Evolutionary conservation across 495 filamentous ascomycete genomes (phyloP).

Genomic region (Penicillium tannophilum): DNA sequence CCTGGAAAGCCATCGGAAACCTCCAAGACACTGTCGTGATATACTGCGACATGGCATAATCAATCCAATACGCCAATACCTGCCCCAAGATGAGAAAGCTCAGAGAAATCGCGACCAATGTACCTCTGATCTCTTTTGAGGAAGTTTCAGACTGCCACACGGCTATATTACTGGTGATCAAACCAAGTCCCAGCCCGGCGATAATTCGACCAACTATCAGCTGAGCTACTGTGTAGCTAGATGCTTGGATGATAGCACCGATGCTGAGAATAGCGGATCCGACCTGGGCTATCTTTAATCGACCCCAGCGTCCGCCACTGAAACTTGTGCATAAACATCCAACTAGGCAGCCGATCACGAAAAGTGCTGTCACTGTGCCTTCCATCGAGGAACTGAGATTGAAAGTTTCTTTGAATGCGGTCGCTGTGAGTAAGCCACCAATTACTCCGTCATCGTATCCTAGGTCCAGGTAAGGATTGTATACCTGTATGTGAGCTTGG

Average conservation of each 20-base stretch:
- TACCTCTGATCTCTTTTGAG: constrained; percentile 13
- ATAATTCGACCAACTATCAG: constrained; percentile 46
- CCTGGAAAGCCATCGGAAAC: constrained; percentile 47
- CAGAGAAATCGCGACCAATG: constrained; percentile 14
- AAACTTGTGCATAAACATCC: constrained; percentile 12
- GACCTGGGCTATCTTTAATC: constrained; percentile 36
- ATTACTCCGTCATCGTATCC: constrained; percentile 24
- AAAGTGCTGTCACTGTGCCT: constrained; percentile 24
- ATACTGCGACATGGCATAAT: constrained; percentile 21
- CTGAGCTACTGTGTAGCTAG: constrained; percentile 43
- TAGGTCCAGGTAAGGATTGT: not conserved
- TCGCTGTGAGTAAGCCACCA: constrained; percentile 19
- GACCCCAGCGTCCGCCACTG: constrained; percentile 10
- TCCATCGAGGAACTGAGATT: constrained; percentile 21
- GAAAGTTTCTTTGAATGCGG: constrained; percentile 17
- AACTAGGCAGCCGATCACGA: constrained; percentile 38
- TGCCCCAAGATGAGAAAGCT: constrained; percentile 20
- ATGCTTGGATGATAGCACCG: constrained; percentile 53
- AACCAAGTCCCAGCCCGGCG: constrained; percentile 33
- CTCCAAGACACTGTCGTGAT: constrained; percentile 41
- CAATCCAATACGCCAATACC: constrained; percentile 34
- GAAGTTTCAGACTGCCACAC: constrained; percentile 21
- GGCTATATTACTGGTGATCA: constrained; percentile 17
- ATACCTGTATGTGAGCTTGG: not conserved
- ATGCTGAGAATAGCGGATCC: constrained; percentile 52